These are phyloP conservation scores for Lentinula aciculospora DNA, from an alignment of 768 basidiomycete genomes.

Conservation along the genomic window DNA sequence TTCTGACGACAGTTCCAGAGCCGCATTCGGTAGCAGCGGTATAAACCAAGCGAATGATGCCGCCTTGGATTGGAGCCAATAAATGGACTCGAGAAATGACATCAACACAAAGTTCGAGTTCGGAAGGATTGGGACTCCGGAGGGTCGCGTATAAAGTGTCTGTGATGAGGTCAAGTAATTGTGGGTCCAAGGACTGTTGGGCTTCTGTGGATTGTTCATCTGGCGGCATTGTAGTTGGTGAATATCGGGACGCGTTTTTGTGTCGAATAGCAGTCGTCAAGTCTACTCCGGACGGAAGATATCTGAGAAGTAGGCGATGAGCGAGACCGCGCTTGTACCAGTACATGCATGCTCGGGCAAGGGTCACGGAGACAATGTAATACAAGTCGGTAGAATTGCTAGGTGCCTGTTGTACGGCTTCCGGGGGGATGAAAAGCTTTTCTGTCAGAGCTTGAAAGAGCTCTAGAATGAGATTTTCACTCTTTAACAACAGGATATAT, in stretches of 20 bases:
- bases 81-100: conserved; percentile 36
- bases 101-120: conserved; percentile 32
- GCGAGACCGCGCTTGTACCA: conserved; percentile 50
- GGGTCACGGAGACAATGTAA: conserved; percentile 41
- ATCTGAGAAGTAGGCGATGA: conserved; percentile 27
- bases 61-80: conserved; percentile 33
- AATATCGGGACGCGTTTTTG: not conserved
- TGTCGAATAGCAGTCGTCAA: not conserved
- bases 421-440: conserved; percentile 36
- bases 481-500: conserved; percentile 30
- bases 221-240: not conserved
- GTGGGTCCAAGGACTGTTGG: conserved; percentile 12
- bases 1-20: conserved; percentile 28
- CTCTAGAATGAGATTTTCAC: conserved; percentile 31
- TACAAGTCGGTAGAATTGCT: conserved; percentile 32
- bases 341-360: conserved; percentile 46
- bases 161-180: conserved; percentile 29
- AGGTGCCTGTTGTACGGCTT: conserved; percentile 36
- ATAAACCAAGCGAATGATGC: conserved; percentile 44
- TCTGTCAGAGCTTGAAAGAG: conserved; percentile 47
- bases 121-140: conserved; percentile 24
- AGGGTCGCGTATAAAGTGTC: conserved; percentile 39
- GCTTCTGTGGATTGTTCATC: not conserved
- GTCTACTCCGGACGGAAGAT: conserved; percentile 14
- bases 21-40: conserved; percentile 24